phyloP scores from a whole-genome alignment of 139 green algal genomes.

The Axilococcus clingmanii region DNA sequence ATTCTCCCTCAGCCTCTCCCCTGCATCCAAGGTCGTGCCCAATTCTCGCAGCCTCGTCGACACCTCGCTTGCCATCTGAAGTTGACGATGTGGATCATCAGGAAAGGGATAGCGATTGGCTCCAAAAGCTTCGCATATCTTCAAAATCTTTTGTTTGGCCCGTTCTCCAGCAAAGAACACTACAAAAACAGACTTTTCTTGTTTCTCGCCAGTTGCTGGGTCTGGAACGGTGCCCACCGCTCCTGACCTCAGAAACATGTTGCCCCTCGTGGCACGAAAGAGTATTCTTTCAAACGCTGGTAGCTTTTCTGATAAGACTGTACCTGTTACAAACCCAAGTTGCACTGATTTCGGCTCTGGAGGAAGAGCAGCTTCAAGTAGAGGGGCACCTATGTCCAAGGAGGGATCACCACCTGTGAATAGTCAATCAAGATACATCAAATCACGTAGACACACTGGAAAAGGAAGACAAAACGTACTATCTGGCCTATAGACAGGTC shows the following conservation, averaged over 20 bases:
- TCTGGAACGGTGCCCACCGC: slow-evolving; percentile 53
- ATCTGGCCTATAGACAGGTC: neutral
- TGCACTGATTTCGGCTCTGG: slow-evolving; percentile 53
- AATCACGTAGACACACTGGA: neutral
- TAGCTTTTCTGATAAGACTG: slow-evolving; percentile 76
- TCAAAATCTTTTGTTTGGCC: slow-evolving; percentile 82
- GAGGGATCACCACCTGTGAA: slow-evolving; percentile 10
- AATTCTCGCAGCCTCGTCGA: slow-evolving; percentile 79
- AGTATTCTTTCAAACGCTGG: slow-evolving; percentile 88
- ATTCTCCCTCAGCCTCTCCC: slow-evolving; percentile 52
- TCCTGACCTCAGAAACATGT: slow-evolving; percentile 79
- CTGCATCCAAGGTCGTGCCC: slow-evolving; percentile 80
- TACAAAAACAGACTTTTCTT: slow-evolving; percentile 93
- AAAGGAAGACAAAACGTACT: neutral
- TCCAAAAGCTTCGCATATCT: slow-evolving; percentile 85
- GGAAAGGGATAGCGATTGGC: slow-evolving; percentile 97
- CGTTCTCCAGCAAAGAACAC: slow-evolving; percentile 96
- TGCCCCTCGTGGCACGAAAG: slow-evolving; percentile 96
- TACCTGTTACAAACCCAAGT: slow-evolving; percentile 87
- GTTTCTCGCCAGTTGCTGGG: slow-evolving; percentile 66
- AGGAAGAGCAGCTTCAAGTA: slow-evolving; percentile 25
- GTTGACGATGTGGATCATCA: slow-evolving; percentile 77
- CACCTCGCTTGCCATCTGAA: slow-evolving; percentile 82
- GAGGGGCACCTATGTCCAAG: slow-evolving; percentile 38
- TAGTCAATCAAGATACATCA: slow-evolving; percentile 1